Evolutionary conservation across 1,139 yeast species (phyloP).

Genomic region (Yamadazyma songkhlaensis): DNA sequence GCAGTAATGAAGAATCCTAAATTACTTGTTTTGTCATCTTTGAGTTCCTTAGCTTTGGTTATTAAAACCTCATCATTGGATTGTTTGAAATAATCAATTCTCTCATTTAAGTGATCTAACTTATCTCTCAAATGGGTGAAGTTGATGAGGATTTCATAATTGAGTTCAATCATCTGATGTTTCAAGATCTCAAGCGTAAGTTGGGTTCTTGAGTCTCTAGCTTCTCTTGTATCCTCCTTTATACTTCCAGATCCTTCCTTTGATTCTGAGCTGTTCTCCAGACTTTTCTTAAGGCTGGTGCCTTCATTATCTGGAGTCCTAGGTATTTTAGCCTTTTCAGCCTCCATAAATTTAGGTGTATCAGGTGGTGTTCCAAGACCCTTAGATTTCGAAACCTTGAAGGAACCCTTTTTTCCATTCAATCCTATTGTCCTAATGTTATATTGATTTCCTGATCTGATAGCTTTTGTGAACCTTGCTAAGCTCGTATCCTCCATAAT

Average conservation of each 20-base stretch:
- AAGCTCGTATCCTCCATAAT: neutral
- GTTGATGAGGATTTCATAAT: neutral
- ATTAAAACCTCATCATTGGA: neutral
- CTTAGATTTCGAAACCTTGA: too few species aligned
- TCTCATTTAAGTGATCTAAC: conserved; percentile 9
- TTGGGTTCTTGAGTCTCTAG: neutral
- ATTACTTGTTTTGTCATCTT: too few species aligned
- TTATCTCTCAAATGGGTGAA: conserved; percentile 6
- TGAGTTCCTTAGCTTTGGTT: neutral
- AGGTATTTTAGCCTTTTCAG: too few species aligned
- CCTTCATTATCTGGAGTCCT: neutral
- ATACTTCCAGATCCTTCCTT: too few species aligned
- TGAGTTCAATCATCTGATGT: conserved; percentile 1
- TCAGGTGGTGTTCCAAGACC: neutral
- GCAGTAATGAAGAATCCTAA: neutral
- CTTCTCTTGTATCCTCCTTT: neutral
- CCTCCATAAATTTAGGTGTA: too few species aligned
- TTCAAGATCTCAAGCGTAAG: neutral
- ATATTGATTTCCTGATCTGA: conserved; percentile 5
- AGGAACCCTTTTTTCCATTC: too few species aligned
- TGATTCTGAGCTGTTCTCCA: too few species aligned
- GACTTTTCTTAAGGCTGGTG: too few species aligned
- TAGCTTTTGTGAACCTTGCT: conserved; percentile 4
- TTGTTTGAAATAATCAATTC: conserved; percentile 4
- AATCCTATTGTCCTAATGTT: too few species aligned